Evolutionary conservation across 805 yeast species (phyloP).

Genomic region (Wickerhamiella alocasiicola): DNA sequence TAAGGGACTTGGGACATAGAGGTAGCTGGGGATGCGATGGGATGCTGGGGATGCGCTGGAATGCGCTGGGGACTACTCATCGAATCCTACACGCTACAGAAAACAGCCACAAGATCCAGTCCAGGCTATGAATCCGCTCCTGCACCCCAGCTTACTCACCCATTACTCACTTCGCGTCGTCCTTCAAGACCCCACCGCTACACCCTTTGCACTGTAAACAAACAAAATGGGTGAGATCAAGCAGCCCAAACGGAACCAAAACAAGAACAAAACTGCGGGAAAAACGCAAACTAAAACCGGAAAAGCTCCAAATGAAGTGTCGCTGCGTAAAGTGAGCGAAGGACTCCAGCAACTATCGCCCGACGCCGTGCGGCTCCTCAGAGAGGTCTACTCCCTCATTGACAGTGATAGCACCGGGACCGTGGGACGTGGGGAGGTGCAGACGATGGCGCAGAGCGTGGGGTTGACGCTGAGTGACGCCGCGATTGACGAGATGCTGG

Average conservation of each 20-base stretch:
- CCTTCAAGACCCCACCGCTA: too few species aligned
- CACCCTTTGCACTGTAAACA: conserved; percentile 5
- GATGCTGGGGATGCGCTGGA: too few species aligned
- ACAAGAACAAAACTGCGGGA: too few species aligned
- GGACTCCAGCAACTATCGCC: conserved; percentile 21
- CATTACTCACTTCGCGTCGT: too few species aligned
- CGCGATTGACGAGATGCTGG: conserved; percentile 19
- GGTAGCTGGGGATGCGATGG: too few species aligned
- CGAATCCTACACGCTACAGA: too few species aligned
- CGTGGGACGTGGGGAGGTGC: conserved; percentile 17
- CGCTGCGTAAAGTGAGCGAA: conserved; percentile 20
- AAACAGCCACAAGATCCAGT: too few species aligned
- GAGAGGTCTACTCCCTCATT: conserved; percentile 21
- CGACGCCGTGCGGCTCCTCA: conserved; percentile 19
- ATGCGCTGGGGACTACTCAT: too few species aligned
- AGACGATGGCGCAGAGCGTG: conserved; percentile 18
- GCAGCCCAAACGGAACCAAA: conserved; percentile 7
- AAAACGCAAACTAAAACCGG: too few species aligned
- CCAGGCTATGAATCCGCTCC: too few species aligned
- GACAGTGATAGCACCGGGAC: conserved; percentile 22
- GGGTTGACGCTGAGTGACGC: conserved; percentile 16
- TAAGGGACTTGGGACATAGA: too few species aligned
- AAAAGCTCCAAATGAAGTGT: conserved; percentile 5
- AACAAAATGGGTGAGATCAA: conserved; percentile 7
- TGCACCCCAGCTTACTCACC: too few species aligned